phyloP scores from a whole-genome alignment of 768 basidiomycete genomes.

The Podaxis pistillaris region DNA sequence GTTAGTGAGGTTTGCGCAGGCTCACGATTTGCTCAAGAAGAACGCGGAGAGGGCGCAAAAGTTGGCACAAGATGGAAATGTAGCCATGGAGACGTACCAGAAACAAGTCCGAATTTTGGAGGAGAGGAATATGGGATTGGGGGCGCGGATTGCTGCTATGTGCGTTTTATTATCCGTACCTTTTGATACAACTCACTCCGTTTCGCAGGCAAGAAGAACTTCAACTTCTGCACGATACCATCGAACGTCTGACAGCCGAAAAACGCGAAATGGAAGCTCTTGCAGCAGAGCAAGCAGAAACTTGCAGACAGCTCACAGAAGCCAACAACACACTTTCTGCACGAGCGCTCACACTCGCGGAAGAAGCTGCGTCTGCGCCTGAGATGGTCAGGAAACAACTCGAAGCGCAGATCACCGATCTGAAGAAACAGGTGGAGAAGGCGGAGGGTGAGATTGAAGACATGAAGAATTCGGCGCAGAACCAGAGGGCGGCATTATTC shows the following conservation, averaged over 20 bases:
- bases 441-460: constrained; percentile 69
- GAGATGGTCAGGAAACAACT: constrained; percentile 62
- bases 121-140: constrained; percentile 60
- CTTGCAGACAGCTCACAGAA: constrained; percentile 68
- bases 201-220: constrained; percentile 63
- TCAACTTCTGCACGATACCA: constrained; percentile 51
- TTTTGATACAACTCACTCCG: constrained; percentile 14
- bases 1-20: constrained; percentile 80
- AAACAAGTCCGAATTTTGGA: constrained; percentile 81
- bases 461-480: constrained; percentile 71
- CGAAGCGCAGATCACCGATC: constrained; percentile 61
- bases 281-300: constrained; percentile 73
- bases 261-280: constrained; percentile 69
- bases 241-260: constrained; percentile 60
- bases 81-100: constrained; percentile 85
- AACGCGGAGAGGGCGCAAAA: constrained; percentile 92
- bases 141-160: constrained; percentile 55
- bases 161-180: constrained; percentile 31
- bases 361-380: constrained; percentile 59
- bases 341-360: constrained; percentile 66
- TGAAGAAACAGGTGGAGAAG: constrained; percentile 56
- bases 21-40: constrained; percentile 88
- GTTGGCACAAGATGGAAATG: constrained; percentile 78
- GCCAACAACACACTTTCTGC: constrained; percentile 79
- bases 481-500: constrained; percentile 78